These are phyloP conservation scores for Aurantiochytrium sp. DNA, from an alignment of 108 stramenopile genomes.

Conservation along the genomic window DNA sequence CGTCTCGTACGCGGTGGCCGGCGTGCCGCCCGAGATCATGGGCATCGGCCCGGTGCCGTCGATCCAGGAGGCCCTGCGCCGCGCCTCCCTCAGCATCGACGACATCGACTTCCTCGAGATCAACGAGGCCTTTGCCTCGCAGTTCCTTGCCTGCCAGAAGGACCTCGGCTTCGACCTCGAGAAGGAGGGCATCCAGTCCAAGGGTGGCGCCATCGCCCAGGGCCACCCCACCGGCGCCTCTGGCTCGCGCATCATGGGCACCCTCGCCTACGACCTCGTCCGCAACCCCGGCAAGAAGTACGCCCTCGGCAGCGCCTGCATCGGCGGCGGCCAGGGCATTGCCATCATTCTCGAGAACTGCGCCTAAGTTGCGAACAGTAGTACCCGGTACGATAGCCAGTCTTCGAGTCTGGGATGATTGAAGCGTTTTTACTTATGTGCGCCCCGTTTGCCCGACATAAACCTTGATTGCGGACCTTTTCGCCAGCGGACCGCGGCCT, in stretches of 20 bases:
- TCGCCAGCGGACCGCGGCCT: no score
- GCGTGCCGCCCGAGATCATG: constrained; percentile 60
- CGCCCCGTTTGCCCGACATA: no score
- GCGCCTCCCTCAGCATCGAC: constrained; percentile 69
- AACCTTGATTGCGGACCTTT: no score
- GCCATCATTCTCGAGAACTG: constrained; percentile 77
- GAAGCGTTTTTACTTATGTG: no score
- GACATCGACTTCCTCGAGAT: constrained; percentile 95
- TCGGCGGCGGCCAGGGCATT: constrained; percentile 99
- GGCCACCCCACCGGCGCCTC: constrained; percentile 92
- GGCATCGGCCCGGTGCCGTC: constrained; percentile 92
- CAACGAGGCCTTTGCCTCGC: constrained; percentile 98
- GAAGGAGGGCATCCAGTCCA: constrained; percentile 68
- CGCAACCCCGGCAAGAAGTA: constrained; percentile 56
- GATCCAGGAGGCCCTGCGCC: constrained; percentile 73
- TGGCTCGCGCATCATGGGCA: constrained; percentile 82
- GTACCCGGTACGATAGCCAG: no score
- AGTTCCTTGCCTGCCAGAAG: constrained; percentile 88
- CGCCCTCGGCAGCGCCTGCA: constrained; percentile 92
- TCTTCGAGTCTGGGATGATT: no score
- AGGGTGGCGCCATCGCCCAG: constrained; percentile 88
- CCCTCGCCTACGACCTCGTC: constrained; percentile 77
- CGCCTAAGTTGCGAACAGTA: neutral
- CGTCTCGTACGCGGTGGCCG: constrained; percentile 22
- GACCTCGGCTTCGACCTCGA: constrained; percentile 85